Evolutionary conservation across 2,329 filamentous ascomycete species (phyloP), one percentile per base, ranked within the genome.

Genomic region (Aspergillus aculeatus): DNA sequence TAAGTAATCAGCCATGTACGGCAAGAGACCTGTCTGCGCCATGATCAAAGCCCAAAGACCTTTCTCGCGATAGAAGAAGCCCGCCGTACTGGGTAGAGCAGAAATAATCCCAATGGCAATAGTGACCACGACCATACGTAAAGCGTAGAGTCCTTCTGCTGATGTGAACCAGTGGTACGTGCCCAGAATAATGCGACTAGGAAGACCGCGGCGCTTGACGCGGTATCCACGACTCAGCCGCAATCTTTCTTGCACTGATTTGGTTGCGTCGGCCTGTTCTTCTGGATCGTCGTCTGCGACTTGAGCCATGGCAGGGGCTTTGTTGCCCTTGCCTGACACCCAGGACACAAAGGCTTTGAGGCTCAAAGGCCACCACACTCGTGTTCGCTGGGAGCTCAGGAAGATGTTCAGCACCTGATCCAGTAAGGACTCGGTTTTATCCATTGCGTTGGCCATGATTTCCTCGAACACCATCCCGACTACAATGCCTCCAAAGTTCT

Each of bases 31-130:
- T 0, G 79, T 81, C 63, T 84, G 82, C 0, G 76, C 81, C 68
- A 81, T 84, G 47, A 84, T 82, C 9, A 83, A 67, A 0, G 73
- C 80, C 82, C 82, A 84, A 0, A 84, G 70, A 0, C 82, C 81
- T 64, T 82, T 83, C 58, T 83, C 77, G 2, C 81, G 75, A 53
- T 82, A 83, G 62, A 77, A 83, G 64, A 84, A 84, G 1, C 79
- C 81, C 0, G 81, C 77, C 1, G 74, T 75, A 26, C 69, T 66
- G 0, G 79, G 77, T 3, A 84, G 70, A 0, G 73, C 72, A 0
- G 77, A 75, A 0, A 81, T 78, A 4, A 84, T 77, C 0, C 71
- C 67, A 0, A 76, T 68, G 0, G 77, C 80, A 11, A 83, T 69
- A 0, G 81, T 82, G 0, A 81, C 78, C 6, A 78, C 62, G 0